Evolutionary conservation across 345 rosid genomes (phyloP).

Genomic region (Ailanthus altissimus): DNA sequence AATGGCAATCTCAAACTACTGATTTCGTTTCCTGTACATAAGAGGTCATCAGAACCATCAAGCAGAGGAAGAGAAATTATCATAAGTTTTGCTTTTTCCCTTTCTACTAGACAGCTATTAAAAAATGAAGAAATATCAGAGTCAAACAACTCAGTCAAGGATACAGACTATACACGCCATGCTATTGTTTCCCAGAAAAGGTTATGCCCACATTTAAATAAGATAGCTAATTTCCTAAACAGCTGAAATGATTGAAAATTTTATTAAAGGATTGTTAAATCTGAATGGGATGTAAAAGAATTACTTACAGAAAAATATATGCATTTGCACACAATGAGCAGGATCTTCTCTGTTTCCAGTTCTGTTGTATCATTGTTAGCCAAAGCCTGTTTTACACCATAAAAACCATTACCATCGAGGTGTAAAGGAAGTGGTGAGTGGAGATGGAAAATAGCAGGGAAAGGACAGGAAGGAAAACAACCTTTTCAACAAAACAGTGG

Average conservation of each 20-base stretch:
- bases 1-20: not conserved
- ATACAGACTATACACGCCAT: not conserved
- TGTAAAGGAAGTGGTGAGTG: too few relatives aligned
- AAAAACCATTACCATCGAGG: conserved; percentile 25
- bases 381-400: conserved; percentile 55
- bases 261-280: not conserved
- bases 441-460: not conserved
- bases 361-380: conserved; percentile 35
- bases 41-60: not conserved
- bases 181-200: not conserved
- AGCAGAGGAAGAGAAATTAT: not conserved
- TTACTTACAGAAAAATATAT: conserved; percentile 71
- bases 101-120: not conserved
- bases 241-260: too few relatives aligned
- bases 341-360: conserved; percentile 55
- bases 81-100: not conserved
- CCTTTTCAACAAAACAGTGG: conserved; percentile 65
- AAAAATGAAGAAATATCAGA: not conserved
- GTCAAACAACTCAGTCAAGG: not conserved
- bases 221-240: not conserved
- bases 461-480: conserved; percentile 28
- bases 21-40: not conserved
- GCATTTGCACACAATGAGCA: conserved; percentile 74
- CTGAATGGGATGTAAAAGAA: conserved; percentile 15
- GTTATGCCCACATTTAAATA: not conserved